Percentiles rank a stretch among this genome's conserved stretches.
Conservation (phyloP, 345 rosid genomes). For the Luvunga scandens region DNA sequence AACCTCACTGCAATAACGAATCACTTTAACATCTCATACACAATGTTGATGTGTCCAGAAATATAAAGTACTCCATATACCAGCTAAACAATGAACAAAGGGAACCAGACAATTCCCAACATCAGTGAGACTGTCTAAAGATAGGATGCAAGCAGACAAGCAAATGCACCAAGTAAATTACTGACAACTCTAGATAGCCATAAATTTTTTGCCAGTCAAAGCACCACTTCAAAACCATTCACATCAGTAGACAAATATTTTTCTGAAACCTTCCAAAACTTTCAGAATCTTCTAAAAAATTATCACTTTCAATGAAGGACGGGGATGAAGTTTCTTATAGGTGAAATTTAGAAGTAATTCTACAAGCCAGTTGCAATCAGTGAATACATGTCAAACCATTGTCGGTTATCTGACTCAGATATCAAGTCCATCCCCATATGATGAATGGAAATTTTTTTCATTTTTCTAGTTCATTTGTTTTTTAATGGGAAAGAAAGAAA, state of each 20-base stretch:
- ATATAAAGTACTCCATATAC: neutral
- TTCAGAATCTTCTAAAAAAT: neutral
- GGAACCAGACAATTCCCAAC: neutral
- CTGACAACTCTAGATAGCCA: neutral
- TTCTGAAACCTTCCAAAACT: neutral
- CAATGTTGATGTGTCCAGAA: neutral
- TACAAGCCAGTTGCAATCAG: neutral
- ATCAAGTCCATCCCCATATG: neutral
- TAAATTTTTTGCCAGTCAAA: neutral
- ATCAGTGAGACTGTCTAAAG: neutral
- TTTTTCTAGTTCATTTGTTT: neutral
- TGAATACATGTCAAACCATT: neutral
- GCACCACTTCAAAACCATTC: neutral
- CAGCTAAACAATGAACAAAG: neutral
- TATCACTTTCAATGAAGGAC: neutral
- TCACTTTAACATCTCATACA: slow-evolving; percentile 23
- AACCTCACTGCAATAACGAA: slow-evolving; percentile 71
- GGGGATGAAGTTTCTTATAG: neutral
- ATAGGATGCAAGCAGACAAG: neutral
- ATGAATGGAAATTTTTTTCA: neutral
- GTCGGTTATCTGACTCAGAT: neutral
- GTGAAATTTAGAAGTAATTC: neutral
- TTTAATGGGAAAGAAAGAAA: too few relatives aligned
- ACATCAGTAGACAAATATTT: neutral
- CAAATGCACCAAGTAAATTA: neutral